Conservation (phyloP, 2,329 filamentous ascomycete genomes). For the Verticillium nonalfalfae region DNA sequence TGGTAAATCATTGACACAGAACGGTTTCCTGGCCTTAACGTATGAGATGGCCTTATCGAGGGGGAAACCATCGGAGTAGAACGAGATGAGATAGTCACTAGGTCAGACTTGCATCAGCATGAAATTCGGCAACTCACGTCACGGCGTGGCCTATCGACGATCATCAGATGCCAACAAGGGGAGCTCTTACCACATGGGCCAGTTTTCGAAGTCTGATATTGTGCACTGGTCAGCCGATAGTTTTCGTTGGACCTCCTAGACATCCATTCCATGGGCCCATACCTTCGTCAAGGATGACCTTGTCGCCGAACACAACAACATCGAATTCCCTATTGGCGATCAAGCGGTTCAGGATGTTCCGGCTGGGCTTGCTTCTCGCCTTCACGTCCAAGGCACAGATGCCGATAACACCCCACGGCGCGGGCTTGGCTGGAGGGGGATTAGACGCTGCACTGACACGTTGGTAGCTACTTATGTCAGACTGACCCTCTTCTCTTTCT, state of each 20-base stretch:
- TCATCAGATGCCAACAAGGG: neutral
- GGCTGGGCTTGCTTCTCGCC: conserved; percentile 91
- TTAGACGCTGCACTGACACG: conserved; percentile 18
- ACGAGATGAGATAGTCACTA: conserved; percentile 90
- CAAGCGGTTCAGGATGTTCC: conserved; percentile 89
- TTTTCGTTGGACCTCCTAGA: neutral
- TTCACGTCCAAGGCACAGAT: conserved; percentile 95
- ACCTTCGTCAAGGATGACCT: conserved; percentile 93
- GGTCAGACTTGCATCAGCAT: conserved; percentile 7
- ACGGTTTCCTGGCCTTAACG: conserved; percentile 85
- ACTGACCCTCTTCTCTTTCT: conserved; percentile 50
- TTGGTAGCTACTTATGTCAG: conserved; percentile 9
- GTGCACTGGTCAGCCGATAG: neutral
- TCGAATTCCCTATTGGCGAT: conserved; percentile 92
- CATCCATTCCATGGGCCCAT: conserved; percentile 14
- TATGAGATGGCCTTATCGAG: conserved; percentile 97
- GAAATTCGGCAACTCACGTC: neutral
- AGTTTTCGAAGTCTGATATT: conserved; percentile 73
- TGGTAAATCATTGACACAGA: conserved; percentile 93
- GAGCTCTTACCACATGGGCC: conserved; percentile 70
- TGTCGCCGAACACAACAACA: conserved; percentile 96
- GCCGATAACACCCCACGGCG: conserved; percentile 67
- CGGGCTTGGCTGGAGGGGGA: conserved; percentile 40
- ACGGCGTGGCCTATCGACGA: no score
- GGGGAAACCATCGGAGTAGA: conserved; percentile 97